Conservation (phyloP, 2,329 filamentous ascomycete species). For the Microdochium nivale region DNA sequence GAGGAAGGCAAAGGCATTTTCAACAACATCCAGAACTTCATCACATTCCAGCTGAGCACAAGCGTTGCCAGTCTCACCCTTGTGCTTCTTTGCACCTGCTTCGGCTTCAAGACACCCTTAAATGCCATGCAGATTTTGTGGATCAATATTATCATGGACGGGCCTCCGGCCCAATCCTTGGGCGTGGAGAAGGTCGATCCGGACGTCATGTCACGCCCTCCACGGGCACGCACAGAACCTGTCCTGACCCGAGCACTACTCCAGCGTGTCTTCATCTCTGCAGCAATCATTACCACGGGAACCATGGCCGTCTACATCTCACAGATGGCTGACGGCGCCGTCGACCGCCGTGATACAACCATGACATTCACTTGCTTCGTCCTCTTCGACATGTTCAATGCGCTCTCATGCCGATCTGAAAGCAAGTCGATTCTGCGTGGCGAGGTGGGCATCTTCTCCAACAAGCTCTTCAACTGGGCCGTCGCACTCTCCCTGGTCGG, state of each 20-base stretch:
- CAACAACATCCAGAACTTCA: conserved; percentile 98
- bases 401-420: conserved; percentile 84
- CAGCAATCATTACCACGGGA: conserved; percentile 82
- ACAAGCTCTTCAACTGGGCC: conserved; percentile 94
- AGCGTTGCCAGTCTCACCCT: conserved; percentile 88
- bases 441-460: conserved; percentile 74
- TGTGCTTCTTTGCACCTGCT: conserved; percentile 83
- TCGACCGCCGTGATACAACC: conserved; percentile 90
- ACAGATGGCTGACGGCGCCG: conserved; percentile 77
- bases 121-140: conserved; percentile 99
- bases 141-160: conserved; percentile 99
- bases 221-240: conserved; percentile 73
- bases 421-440: conserved; percentile 81
- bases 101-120: conserved; percentile 89
- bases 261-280: conserved; percentile 77
- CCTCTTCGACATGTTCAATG: conserved; percentile 99
- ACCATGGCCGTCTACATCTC: conserved; percentile 86
- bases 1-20: conserved; percentile 99
- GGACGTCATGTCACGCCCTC: conserved; percentile 86
- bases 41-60: conserved; percentile 96
- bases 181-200: conserved; percentile 93
- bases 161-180: conserved; percentile 90
- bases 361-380: conserved; percentile 99
- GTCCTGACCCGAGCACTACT: conserved; percentile 83
- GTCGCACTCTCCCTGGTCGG: conserved; percentile 78